Evolutionary conservation across 2,329 filamentous ascomycete genomes (phyloP).

Genomic region (Fusarium nurragi): DNA sequence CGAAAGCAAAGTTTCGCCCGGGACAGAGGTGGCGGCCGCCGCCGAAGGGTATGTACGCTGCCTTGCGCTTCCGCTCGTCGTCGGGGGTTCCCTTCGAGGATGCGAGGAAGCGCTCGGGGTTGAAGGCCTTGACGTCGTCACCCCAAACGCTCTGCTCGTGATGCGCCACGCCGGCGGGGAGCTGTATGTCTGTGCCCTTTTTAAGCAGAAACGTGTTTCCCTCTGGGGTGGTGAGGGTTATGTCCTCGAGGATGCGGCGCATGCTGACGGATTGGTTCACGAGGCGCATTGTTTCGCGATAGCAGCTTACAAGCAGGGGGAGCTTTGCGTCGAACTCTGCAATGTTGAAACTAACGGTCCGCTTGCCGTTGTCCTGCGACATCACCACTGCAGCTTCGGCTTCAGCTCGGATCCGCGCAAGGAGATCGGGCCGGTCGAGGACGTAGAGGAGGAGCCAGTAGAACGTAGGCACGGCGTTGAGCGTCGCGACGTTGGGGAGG

Average conservation of each 20-base stretch:
- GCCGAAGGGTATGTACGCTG: slow-evolving; percentile 47
- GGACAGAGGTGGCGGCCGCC: slow-evolving; percentile 49
- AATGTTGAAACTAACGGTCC: slow-evolving; percentile 48
- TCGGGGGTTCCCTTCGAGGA: slow-evolving; percentile 1
- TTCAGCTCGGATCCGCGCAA: slow-evolving; percentile 24
- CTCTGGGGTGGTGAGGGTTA: slow-evolving; percentile 44
- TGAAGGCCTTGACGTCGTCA: slow-evolving; percentile 32
- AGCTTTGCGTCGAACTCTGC: slow-evolving; percentile 50
- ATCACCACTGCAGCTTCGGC: slow-evolving; percentile 23
- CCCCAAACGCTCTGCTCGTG: slow-evolving; percentile 39
- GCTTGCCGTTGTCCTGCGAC: not conserved
- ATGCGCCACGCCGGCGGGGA: slow-evolving; percentile 42
- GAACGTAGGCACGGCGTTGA: slow-evolving; percentile 51
- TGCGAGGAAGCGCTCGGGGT: slow-evolving; percentile 39
- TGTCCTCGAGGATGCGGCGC: slow-evolving; percentile 55
- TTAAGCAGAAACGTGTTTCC: slow-evolving; percentile 45
- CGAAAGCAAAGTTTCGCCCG: slow-evolving; percentile 48
- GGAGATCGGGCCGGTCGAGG: slow-evolving; percentile 41
- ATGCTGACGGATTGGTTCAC: slow-evolving; percentile 51
- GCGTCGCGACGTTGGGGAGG: slow-evolving; percentile 44
- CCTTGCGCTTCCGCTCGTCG: slow-evolving; percentile 30
- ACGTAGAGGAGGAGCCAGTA: slow-evolving; percentile 51
- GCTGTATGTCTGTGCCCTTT: slow-evolving; percentile 44
- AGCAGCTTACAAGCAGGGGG: slow-evolving; percentile 56
- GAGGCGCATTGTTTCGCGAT: slow-evolving; percentile 57